Conservation (phyloP, 768 basidiomycete species). For the Leccinum subgranulosum region DNA sequence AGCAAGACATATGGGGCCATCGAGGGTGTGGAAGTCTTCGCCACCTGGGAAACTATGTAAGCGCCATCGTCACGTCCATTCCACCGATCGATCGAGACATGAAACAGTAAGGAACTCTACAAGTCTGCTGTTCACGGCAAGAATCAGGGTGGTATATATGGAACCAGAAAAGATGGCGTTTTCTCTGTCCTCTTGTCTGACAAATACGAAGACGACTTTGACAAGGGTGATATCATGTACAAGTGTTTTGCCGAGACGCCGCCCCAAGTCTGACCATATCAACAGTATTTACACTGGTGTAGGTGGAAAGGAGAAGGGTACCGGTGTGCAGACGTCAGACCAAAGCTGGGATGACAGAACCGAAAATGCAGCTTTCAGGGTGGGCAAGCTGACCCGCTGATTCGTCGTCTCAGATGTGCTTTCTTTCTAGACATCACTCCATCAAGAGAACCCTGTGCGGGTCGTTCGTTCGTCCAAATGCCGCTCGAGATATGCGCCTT, state of each 20-base stretch:
- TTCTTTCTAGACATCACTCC: constrained; percentile 17
- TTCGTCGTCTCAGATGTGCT: background rate
- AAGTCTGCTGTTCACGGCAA: constrained; percentile 18
- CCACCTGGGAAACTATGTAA: constrained; percentile 15
- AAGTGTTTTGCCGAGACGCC: background rate
- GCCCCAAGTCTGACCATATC: background rate
- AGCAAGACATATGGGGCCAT: constrained; percentile 26
- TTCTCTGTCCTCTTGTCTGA: constrained; percentile 21
- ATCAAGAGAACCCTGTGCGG: constrained; percentile 12
- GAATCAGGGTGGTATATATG: constrained; percentile 14
- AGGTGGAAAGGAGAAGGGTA: constrained; percentile 21
- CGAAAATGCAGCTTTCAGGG: constrained; percentile 16
- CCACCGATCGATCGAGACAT: background rate
- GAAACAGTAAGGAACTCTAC: constrained; percentile 9
- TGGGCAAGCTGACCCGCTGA: background rate
- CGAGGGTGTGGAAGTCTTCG: constrained; percentile 18
- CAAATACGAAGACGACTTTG: constrained; percentile 20
- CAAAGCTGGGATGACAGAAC: constrained; percentile 19
- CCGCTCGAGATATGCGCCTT: constrained; percentile 26
- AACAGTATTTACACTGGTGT: constrained; percentile 27
- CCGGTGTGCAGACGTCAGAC: constrained; percentile 9
- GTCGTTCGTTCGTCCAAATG: constrained; percentile 23
- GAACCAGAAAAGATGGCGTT: constrained; percentile 5
- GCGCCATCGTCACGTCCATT: background rate
- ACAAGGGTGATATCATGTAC: constrained; percentile 25